phyloP scores from a whole-genome alignment of 2,329 filamentous ascomycete species.

The Aspergillus unguis region DNA sequence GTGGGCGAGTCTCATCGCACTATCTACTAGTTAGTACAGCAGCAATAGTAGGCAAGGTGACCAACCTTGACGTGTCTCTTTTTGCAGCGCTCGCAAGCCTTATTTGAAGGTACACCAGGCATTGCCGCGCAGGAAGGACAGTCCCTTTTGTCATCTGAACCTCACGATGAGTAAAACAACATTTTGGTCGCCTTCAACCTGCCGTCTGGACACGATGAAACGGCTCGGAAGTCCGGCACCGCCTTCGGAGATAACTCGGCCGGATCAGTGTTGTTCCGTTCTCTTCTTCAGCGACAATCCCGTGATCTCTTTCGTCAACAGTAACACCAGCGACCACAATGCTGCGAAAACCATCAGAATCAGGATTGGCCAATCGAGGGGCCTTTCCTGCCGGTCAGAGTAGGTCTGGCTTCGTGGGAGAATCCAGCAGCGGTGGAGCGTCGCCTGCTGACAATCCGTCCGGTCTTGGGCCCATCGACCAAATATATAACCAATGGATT shows the following conservation, averaged over 20 bases:
- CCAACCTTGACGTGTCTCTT: slow-evolving; percentile 39
- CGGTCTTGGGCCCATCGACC: slow-evolving; percentile 14
- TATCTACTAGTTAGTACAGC: slow-evolving; percentile 9
- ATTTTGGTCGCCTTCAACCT: not conserved
- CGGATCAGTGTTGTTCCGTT: not conserved
- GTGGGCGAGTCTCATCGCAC: slow-evolving; percentile 42
- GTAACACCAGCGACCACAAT: not conserved
- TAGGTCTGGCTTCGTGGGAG: too few species aligned
- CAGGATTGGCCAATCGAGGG: not conserved
- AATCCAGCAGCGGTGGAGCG: too few species aligned
- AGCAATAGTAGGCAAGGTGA: not conserved
- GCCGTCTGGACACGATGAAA: not conserved
- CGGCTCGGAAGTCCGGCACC: not conserved
- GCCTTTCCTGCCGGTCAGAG: not conserved
- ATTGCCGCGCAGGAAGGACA: slow-evolving; percentile 20
- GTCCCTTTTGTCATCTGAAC: not conserved
- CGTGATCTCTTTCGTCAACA: not conserved
- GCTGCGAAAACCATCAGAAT: not conserved
- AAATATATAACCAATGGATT: slow-evolving; percentile 31
- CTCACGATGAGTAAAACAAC: not conserved
- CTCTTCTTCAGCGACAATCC: not conserved
- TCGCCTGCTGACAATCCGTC: too few species aligned
- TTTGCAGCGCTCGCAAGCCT: slow-evolving; percentile 40
- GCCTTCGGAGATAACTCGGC: not conserved
- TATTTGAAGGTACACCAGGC: slow-evolving; percentile 41